These are phyloP conservation scores for Colletotrichum sp. DNA, from an alignment of 2,329 filamentous ascomycete species.

Conservation along the genomic window DNA sequence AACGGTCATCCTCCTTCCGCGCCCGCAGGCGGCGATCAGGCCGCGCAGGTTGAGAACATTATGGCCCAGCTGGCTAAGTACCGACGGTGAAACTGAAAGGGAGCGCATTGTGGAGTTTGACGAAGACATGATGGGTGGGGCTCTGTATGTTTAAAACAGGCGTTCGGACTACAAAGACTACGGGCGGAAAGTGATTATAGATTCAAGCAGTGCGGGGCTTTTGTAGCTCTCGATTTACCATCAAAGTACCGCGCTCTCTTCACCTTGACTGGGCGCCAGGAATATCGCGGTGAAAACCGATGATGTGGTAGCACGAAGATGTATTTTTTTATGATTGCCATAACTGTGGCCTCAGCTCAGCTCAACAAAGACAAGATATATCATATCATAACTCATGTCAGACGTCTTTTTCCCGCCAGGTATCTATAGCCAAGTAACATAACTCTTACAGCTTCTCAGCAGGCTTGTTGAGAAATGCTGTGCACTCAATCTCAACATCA, in stretches of 20 bases:
- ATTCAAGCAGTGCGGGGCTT: neutral
- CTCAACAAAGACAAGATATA: neutral
- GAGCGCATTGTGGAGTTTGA: neutral
- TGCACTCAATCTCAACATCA: slow-evolving; percentile 78
- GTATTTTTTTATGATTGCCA: neutral
- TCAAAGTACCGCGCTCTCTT: neutral
- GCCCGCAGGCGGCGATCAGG: slow-evolving; percentile 35
- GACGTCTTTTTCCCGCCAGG: neutral
- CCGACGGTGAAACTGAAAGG: slow-evolving; percentile 49
- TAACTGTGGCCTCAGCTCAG: neutral
- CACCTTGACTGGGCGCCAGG: neutral
- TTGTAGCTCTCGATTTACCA: neutral
- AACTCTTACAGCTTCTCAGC: slow-evolving; percentile 8
- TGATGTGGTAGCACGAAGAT: neutral
- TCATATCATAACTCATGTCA: neutral
- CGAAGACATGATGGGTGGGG: slow-evolving; percentile 14
- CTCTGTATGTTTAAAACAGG: slow-evolving; percentile 3
- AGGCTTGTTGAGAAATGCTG: slow-evolving; percentile 32
- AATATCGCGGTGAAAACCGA: neutral
- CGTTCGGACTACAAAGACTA: neutral
- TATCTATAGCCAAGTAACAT: neutral
- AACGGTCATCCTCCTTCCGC: slow-evolving; percentile 23
- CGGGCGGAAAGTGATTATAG: slow-evolving; percentile 1
- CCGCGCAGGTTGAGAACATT: slow-evolving; percentile 71
- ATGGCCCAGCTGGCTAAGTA: slow-evolving; percentile 75